Evolutionary conservation across 768 basidiomycete genomes (phyloP).

Genomic region (Leccinellum rugosiceps): DNA sequence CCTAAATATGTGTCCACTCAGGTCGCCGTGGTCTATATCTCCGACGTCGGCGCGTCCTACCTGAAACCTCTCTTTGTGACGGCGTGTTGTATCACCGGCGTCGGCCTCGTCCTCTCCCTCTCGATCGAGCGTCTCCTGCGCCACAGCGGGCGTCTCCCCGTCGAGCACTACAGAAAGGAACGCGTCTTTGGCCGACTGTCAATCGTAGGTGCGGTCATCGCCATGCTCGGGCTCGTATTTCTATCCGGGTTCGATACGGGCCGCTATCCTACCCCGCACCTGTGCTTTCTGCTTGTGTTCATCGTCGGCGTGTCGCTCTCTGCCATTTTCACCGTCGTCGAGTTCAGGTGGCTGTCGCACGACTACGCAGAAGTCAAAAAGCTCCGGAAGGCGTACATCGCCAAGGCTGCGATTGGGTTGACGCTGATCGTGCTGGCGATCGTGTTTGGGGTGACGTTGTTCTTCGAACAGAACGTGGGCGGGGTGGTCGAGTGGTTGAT

Average conservation of each 20-base stretch:
- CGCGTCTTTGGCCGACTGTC: slow-evolving; percentile 53
- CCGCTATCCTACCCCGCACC: slow-evolving; percentile 48
- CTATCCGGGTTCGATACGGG: slow-evolving; percentile 72
- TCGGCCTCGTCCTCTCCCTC: slow-evolving; percentile 59
- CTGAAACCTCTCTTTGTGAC: slow-evolving; percentile 75
- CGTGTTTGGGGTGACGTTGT: slow-evolving; percentile 57
- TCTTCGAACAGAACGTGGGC: slow-evolving; percentile 43
- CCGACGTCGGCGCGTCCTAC: slow-evolving; percentile 69
- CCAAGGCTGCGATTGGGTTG: slow-evolving; percentile 58
- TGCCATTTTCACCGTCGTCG: slow-evolving; percentile 69
- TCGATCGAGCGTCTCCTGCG: slow-evolving; percentile 60
- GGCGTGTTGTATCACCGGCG: slow-evolving; percentile 60
- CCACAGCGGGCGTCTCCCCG: slow-evolving; percentile 64
- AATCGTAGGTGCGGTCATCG: slow-evolving; percentile 57
- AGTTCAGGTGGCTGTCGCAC: slow-evolving; percentile 66
- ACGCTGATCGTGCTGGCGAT: slow-evolving; percentile 60
- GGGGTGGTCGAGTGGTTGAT: slow-evolving; percentile 77
- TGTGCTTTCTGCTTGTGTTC: slow-evolving; percentile 66
- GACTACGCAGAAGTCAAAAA: slow-evolving; percentile 45
- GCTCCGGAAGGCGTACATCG: slow-evolving; percentile 53
- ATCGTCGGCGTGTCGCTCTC: slow-evolving; percentile 68
- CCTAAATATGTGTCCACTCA: slow-evolving; percentile 49
- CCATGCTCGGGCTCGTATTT: slow-evolving; percentile 61
- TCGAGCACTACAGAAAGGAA: slow-evolving; percentile 57
- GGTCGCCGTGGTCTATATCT: slow-evolving; percentile 66